Evolutionary conservation across 176 grass and related monocot genomes (phyloP), one percentile per base, ranked within the genome.

Genomic region (Zoysia japonica): DNA sequence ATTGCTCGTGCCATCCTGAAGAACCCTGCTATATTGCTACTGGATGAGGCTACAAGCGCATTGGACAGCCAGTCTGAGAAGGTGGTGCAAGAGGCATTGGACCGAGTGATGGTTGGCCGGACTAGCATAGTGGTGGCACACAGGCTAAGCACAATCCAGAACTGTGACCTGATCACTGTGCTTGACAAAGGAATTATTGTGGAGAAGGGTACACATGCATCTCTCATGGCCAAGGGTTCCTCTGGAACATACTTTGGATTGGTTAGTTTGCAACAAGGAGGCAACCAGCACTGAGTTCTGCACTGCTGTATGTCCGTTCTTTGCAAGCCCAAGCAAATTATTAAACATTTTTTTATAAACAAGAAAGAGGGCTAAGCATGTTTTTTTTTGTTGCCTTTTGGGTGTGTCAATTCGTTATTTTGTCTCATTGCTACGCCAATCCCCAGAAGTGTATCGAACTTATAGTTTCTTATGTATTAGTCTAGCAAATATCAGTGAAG

Each of bases 41-140:
- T 97, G 8, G 95, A 97, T 76, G 95, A 94, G 81, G 95, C 95
- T 42, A 97, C 95, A 48, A 97, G 95, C 70, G 95, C 95, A 38
- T 81, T 97, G 3, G 95, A 97, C 53, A 92, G 92, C 68, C 95
- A 97, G 77, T 97, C 95, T 0, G 95, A 97, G 67, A 94, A 97
- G 49, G 89, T 90, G 37, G 92, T 97, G 60, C 95, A 94, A 78
- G 89, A 88, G 46, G 95, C 95, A 78, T 60, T 97, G 71, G 95
- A 97, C 20, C 70, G 92, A 17, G 86, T 97, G 61, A 97, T 97
- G 93, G 84, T 93, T 19, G 89, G 92, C 10, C 86, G 94, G 80
- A 97, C 95, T 59, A 97, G 92, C 41, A 72, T 97, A 9, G 89
- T 97, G 63, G 92, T 97, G 51, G 95, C 92, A 12, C 95, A 97